phyloP scores from a whole-genome alignment of 225 moss, liverwort and hornwort species.

The Marchantia paleacea region DNA sequence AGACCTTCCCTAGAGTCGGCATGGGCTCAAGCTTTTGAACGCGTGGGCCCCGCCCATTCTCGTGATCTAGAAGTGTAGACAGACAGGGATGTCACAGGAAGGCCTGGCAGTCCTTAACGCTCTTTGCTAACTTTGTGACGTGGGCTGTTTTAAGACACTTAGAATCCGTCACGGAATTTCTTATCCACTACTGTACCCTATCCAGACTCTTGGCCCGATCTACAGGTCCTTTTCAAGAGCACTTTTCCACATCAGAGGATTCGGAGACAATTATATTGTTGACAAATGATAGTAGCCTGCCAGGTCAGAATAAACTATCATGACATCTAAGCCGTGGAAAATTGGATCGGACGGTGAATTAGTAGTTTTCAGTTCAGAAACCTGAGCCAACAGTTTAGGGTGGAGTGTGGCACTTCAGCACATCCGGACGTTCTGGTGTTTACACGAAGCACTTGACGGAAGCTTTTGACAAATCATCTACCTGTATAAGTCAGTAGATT shows the following conservation, averaged over 20 bases:
- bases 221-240: neutral
- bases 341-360: neutral
- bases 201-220: slow-evolving; percentile 8
- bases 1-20: no score
- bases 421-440: neutral
- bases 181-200: slow-evolving; percentile 14
- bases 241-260: neutral
- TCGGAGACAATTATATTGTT: neutral
- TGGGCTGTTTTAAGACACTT: neutral
- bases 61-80: no score
- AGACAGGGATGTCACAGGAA: no score
- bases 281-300: neutral
- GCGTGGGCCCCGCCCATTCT: no score
- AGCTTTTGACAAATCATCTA: neutral
- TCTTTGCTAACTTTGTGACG: neutral
- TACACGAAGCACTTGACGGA: neutral
- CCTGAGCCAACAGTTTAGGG: neutral
- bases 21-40: no score
- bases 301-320: slow-evolving; percentile 3
- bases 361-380: neutral
- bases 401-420: neutral
- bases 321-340: neutral
- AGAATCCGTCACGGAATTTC: neutral
- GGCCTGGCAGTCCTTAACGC: no score
- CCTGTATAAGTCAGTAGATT: neutral